Evolutionary conservation across 805 yeast species (phyloP).

Genomic region (Kodamaea laetipori): DNA sequence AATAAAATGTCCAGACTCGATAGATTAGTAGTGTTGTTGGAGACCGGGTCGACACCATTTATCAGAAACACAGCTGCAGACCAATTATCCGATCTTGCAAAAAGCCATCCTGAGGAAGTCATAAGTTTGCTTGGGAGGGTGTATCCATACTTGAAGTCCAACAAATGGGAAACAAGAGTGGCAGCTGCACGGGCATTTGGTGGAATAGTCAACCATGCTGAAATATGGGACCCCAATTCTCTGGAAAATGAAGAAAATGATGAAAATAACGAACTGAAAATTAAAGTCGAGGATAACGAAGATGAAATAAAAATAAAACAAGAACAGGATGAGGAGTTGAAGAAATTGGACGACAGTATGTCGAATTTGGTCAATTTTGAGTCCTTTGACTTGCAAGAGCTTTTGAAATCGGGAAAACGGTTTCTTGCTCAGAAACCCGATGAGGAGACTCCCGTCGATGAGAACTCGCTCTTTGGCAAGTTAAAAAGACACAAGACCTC

Average conservation of each 20-base stretch:
- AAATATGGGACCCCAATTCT: constrained; percentile 80
- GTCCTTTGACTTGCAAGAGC: constrained; percentile 51
- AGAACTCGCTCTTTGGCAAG: constrained; percentile 46
- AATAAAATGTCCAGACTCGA: constrained; percentile 51
- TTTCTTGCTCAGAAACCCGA: constrained; percentile 55
- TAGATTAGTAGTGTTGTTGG: constrained; percentile 63
- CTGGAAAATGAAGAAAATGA: constrained; percentile 7
- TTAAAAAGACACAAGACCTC: constrained; percentile 53
- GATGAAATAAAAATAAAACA: constrained; percentile 38
- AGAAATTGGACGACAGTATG: constrained; percentile 42
- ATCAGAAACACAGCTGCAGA: constrained; percentile 97
- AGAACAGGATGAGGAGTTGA: constrained; percentile 43
- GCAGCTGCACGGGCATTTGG: constrained; percentile 96
- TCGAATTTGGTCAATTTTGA: constrained; percentile 49
- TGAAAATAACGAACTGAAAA: constrained; percentile 12
- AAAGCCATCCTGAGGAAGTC: constrained; percentile 92
- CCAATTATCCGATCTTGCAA: constrained; percentile 91
- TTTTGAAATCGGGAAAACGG: constrained; percentile 53
- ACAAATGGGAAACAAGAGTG: constrained; percentile 94
- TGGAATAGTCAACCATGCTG: constrained; percentile 79
- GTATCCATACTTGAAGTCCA: constrained; percentile 80
- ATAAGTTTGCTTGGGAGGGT: constrained; percentile 82
- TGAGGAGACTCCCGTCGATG: constrained; percentile 34
- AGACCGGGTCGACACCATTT: constrained; percentile 92
- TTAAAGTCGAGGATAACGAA: constrained; percentile 25